These are phyloP conservation scores for Hansenula lynferdii DNA, from an alignment of 1,139 yeast genomes.

Conservation along the genomic window DNA sequence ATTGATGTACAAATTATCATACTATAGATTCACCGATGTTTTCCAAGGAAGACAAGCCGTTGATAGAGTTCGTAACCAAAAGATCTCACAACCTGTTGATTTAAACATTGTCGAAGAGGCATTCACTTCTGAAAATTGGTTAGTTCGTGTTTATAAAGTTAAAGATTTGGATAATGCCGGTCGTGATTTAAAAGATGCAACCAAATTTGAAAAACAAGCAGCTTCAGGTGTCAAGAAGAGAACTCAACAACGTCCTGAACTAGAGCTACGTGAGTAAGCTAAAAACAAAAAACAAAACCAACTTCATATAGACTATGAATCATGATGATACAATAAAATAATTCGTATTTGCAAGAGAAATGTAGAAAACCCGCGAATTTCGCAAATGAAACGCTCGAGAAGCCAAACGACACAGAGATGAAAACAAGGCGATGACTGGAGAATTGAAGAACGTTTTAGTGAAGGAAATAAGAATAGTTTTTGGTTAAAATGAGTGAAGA, in stretches of 20 bases:
- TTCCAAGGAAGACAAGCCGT: slow-evolving; percentile 58
- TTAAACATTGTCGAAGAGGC: slow-evolving; percentile 88
- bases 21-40: slow-evolving; percentile 77
- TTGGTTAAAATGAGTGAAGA: background rate
- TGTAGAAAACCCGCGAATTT: too few species aligned
- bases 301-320: background rate
- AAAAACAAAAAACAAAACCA: too few species aligned
- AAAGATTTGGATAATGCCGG: slow-evolving; percentile 88
- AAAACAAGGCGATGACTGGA: too few species aligned
- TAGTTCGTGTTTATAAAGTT: slow-evolving; percentile 90
- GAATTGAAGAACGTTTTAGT: too few species aligned
- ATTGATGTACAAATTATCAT: slow-evolving; percentile 93
- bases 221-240: slow-evolving; percentile 36
- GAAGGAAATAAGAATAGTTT: too few species aligned
- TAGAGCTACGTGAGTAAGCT: slow-evolving; percentile 39
- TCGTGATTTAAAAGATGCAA: slow-evolving; percentile 54
- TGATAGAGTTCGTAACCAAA: slow-evolving; percentile 89
- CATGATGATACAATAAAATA: too few species aligned
- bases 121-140: slow-evolving; percentile 94
- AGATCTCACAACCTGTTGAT: slow-evolving; percentile 56
- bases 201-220: slow-evolving; percentile 37
- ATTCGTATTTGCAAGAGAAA: too few species aligned
- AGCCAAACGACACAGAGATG: too few species aligned
- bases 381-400: too few species aligned
- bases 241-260: slow-evolving; percentile 47